Evolutionary conservation across 805 yeast species (phyloP).

Genomic region (Yarrowia sp.): DNA sequence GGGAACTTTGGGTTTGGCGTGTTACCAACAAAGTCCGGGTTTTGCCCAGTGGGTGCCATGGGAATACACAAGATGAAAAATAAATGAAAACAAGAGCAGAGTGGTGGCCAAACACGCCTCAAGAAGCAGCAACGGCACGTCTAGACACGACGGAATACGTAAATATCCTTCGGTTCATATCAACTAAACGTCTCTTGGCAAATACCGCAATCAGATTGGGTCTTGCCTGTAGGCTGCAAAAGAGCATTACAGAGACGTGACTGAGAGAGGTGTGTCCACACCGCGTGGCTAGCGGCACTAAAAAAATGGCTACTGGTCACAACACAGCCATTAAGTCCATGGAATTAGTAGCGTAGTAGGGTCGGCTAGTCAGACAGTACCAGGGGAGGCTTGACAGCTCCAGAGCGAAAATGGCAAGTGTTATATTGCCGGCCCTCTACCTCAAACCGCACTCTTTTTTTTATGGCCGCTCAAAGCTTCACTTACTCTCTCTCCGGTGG

Average conservation of each 20-base stretch:
- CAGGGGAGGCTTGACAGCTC: neutral
- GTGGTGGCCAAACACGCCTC: no score
- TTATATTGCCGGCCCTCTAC: neutral
- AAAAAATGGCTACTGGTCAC: neutral
- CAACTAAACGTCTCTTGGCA: slow-evolving; percentile 11
- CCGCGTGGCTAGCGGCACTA: slow-evolving; percentile 24
- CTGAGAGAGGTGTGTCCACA: neutral
- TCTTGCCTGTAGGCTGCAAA: slow-evolving; percentile 14
- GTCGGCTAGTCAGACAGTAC: neutral
- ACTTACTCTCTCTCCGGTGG: neutral
- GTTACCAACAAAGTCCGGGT: slow-evolving; percentile 19
- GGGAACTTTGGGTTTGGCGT: neutral
- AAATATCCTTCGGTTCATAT: neutral
- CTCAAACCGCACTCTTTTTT: neutral
- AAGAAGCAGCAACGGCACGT: neutral
- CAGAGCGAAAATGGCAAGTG: no score
- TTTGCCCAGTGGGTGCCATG: neutral
- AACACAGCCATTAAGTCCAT: slow-evolving; percentile 17
- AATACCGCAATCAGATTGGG: slow-evolving; percentile 20
- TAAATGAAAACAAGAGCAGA: neutral
- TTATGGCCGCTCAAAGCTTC: neutral
- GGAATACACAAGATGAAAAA: neutral
- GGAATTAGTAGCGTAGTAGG: slow-evolving; percentile 13
- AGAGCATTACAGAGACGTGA: slow-evolving; percentile 11
- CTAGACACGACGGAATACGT: neutral